Conservation (phyloP, 1,139 yeast genomes). For the Blastobotrys elegans region DNA sequence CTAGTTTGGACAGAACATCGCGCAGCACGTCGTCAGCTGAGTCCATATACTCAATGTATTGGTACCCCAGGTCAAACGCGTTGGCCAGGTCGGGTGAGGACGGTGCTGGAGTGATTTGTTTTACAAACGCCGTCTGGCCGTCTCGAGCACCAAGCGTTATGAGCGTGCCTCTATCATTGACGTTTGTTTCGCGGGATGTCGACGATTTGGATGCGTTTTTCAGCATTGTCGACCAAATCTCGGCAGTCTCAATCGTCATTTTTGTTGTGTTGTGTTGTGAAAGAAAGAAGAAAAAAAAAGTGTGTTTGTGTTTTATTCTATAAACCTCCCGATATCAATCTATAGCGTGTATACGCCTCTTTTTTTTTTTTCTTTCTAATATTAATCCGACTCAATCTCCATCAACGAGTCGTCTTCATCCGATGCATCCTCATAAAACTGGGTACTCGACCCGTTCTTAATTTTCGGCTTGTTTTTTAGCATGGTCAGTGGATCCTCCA, state of each 20-base stretch:
- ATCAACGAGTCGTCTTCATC: slow-evolving; percentile 25
- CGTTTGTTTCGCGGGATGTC: slow-evolving; percentile 8
- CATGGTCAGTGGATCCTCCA: slow-evolving; percentile 5
- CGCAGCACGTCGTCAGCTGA: slow-evolving; percentile 28
- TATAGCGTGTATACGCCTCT: no score
- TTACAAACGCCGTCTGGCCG: background rate
- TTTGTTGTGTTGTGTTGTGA: background rate
- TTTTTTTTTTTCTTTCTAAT: no score
- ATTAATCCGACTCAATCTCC: slow-evolving; percentile 23
- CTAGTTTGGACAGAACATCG: slow-evolving; percentile 29
- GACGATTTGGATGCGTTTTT: slow-evolving; percentile 21
- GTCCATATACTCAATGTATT: slow-evolving; percentile 34
- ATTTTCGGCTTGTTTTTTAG: background rate
- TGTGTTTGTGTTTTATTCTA: background rate
- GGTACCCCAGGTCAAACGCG: slow-evolving; percentile 35
- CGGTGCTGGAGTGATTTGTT: background rate
- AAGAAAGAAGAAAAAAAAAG: slow-evolving; percentile 1
- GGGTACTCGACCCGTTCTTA: background rate
- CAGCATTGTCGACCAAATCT: slow-evolving; percentile 25
- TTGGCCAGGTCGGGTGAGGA: slow-evolving; percentile 23
- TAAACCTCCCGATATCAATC: background rate
- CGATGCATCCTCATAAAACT: slow-evolving; percentile 16
- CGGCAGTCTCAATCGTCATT: slow-evolving; percentile 4
- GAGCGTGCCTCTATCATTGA: slow-evolving; percentile 17
- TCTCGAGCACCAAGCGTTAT: slow-evolving; percentile 17